Percentiles rank a stretch among this genome's conserved stretches.
Conservation (phyloP, 2,329 filamentous ascomycete genomes). For the Colletotrichum phormii region DNA sequence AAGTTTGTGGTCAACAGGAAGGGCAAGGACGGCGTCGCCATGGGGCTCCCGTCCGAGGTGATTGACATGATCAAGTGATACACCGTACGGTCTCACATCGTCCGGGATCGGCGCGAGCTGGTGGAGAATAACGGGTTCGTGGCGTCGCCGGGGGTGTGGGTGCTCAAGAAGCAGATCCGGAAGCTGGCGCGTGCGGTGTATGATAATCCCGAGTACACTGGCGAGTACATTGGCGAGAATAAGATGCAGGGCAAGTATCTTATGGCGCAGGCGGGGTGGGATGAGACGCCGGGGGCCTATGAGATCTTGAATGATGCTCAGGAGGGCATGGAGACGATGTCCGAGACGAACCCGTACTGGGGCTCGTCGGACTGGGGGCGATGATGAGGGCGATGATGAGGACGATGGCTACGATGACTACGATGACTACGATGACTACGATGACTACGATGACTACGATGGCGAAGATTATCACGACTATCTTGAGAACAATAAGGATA, state of each 20-base stretch:
- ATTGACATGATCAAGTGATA: background rate
- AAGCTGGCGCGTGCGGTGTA: background rate
- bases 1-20: background rate
- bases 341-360: background rate
- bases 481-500: no score
- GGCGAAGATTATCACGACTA: background rate
- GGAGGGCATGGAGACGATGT: background rate
- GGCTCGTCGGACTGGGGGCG: background rate
- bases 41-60: background rate
- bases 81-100: background rate
- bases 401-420: background rate
- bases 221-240: background rate
- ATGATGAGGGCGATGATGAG: background rate
- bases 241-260: background rate
- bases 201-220: background rate
- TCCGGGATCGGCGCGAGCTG: background rate
- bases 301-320: background rate
- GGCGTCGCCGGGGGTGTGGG: background rate
- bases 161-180: constrained; percentile 6
- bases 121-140: background rate
- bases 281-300: background rate
- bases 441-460: background rate
- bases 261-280: background rate
- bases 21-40: background rate
- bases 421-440: background rate